Evolutionary conservation across 768 basidiomycete genomes (phyloP).

Genomic region (Lactifluus pinguis): DNA sequence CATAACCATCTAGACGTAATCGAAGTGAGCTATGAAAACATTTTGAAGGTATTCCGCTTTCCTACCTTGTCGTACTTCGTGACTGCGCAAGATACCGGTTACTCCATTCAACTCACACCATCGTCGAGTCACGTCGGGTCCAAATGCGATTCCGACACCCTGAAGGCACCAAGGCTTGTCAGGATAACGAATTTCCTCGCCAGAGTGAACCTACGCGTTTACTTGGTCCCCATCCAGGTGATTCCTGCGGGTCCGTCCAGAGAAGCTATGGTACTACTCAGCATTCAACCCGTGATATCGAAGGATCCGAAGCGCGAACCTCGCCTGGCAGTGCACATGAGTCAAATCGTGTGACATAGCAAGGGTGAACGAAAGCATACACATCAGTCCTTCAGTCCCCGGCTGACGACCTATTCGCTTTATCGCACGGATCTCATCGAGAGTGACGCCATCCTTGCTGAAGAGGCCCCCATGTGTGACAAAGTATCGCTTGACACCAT

Average conservation of each 20-base stretch:
- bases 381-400: conserved; percentile 92
- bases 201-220: conserved; percentile 63
- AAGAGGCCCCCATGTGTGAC: conserved; percentile 96
- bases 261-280: conserved; percentile 46
- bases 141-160: conserved; percentile 95
- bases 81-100: conserved; percentile 85
- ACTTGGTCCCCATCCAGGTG: conserved; percentile 85
- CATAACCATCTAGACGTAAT: conserved; percentile 64
- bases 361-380: conserved; percentile 42
- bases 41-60: conserved; percentile 1
- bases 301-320: conserved; percentile 30
- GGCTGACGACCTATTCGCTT: conserved; percentile 84
- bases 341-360: not conserved
- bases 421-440: conserved; percentile 87
- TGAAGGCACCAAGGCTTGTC: conserved; percentile 25
- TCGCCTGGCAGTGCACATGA: conserved; percentile 39
- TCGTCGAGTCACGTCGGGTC: conserved; percentile 82
- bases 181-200: conserved; percentile 8
- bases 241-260: conserved; percentile 94
- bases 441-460: conserved; percentile 88
- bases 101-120: conserved; percentile 88
- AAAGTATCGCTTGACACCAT: conserved; percentile 83
- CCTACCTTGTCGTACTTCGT: conserved; percentile 89
- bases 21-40: not conserved
- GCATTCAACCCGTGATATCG: not conserved